phyloP scores from a whole-genome alignment of 805 yeast species.

The Kluyveromyces aestuarii region DNA sequence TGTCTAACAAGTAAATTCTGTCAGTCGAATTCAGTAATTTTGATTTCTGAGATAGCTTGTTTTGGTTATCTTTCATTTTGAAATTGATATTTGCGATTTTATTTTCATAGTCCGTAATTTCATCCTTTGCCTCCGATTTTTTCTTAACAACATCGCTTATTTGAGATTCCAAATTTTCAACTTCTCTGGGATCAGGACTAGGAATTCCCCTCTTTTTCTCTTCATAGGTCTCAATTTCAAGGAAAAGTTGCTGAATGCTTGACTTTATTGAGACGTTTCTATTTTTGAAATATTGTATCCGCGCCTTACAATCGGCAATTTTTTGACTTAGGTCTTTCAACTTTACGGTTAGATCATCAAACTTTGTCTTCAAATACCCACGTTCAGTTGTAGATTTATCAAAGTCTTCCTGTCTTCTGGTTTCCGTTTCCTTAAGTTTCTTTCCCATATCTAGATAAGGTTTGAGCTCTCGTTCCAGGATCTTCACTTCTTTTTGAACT shows the following conservation, averaged over 20 bases:
- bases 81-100: slow-evolving; percentile 32
- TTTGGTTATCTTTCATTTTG: slow-evolving; percentile 30
- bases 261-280: slow-evolving; percentile 2
- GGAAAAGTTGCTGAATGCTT: slow-evolving; percentile 9
- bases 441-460: slow-evolving; percentile 23
- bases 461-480: slow-evolving; percentile 17
- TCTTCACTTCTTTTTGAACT: slow-evolving; percentile 22
- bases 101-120: slow-evolving; percentile 20
- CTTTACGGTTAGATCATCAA: not conserved
- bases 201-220: not conserved
- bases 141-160: slow-evolving; percentile 12
- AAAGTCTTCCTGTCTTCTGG: slow-evolving; percentile 19
- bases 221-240: slow-evolving; percentile 9
- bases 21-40: slow-evolving; percentile 39
- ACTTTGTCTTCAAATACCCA: not conserved
- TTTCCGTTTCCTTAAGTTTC: slow-evolving; percentile 5
- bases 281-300: not conserved
- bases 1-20: slow-evolving; percentile 39
- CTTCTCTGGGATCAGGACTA: not conserved
- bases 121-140: slow-evolving; percentile 14
- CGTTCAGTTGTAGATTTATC: slow-evolving; percentile 24
- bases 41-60: slow-evolving; percentile 29
- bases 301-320: not conserved
- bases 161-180: slow-evolving; percentile 5
- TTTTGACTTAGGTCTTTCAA: not conserved